These are phyloP conservation scores for Ophiostoma populinum DNA, from an alignment of 2,329 filamentous ascomycete species.

Conservation along the genomic window DNA sequence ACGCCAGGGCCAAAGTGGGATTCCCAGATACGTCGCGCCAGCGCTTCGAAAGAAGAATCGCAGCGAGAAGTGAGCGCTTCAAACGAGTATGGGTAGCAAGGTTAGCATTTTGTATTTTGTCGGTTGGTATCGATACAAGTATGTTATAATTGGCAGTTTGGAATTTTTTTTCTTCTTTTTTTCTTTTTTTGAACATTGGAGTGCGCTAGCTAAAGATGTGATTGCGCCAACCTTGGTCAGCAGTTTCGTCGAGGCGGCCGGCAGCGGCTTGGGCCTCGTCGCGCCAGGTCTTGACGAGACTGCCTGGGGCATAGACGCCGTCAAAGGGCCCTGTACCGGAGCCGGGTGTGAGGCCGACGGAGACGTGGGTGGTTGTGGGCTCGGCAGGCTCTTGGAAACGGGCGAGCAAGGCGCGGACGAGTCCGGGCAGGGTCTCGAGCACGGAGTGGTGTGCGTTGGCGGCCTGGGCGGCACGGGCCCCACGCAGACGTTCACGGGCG, in stretches of 20 bases:
- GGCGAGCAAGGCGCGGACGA: constrained; percentile 66
- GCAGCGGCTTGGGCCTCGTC: constrained; percentile 54
- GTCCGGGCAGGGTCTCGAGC: constrained; percentile 41
- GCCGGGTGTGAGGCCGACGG: neutral
- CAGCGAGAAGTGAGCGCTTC: too few relatives aligned
- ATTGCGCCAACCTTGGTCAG: constrained; percentile 53
- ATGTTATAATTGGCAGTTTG: too few relatives aligned
- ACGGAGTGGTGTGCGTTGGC: constrained; percentile 37
- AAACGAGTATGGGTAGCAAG: too few relatives aligned
- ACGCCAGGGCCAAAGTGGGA: too few relatives aligned
- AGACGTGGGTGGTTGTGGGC: constrained; percentile 25
- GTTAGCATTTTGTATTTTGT: too few relatives aligned
- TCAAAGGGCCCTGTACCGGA: constrained; percentile 43
- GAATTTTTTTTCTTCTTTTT: neutral
- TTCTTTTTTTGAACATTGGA: neutral
- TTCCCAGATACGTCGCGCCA: too few relatives aligned
- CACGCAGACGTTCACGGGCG: constrained; percentile 70
- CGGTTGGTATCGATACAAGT: too few relatives aligned
- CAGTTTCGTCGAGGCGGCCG: constrained; percentile 44
- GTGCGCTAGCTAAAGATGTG: constrained; percentile 48
- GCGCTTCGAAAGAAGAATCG: too few relatives aligned
- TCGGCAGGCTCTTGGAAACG: constrained; percentile 33
- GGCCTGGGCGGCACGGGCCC: constrained; percentile 51
- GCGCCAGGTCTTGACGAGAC: constrained; percentile 78
- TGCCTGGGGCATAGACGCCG: constrained; percentile 75